Conservation (phyloP, 441 rosid genomes). For the Gossypium lobatum region DNA sequence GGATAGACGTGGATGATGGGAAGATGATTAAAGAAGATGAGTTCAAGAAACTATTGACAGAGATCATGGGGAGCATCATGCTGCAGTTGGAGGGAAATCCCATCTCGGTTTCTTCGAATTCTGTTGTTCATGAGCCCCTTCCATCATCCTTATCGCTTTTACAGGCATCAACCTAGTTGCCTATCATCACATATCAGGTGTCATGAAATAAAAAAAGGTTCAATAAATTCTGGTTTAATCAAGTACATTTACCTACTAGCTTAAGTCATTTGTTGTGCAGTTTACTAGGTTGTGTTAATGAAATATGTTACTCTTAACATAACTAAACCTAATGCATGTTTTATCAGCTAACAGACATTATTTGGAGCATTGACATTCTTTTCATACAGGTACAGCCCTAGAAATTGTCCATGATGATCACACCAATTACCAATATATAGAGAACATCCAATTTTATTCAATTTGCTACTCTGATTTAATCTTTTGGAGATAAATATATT, state of each 20-base stretch:
- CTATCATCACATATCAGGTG: not conserved
- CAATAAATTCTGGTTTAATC: not conserved
- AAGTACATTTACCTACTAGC: not conserved
- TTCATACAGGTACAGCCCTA: not conserved
- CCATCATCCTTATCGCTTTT: slow-evolving; percentile 49
- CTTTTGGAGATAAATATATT: not conserved
- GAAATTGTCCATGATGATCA: not conserved
- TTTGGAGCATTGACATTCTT: not conserved
- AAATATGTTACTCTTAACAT: not conserved
- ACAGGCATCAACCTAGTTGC: slow-evolving; percentile 31
- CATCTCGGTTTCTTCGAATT: slow-evolving; percentile 60
- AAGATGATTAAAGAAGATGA: slow-evolving; percentile 76
- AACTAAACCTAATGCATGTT: not conserved
- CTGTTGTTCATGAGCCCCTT: slow-evolving; percentile 93
- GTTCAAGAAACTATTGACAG: slow-evolving; percentile 64
- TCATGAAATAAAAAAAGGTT: not conserved
- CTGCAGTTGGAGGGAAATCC: slow-evolving; percentile 76
- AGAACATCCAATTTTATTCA: not conserved
- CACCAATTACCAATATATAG: not conserved
- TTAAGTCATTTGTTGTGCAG: too few relatives aligned
- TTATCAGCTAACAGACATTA: not conserved
- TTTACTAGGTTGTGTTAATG: not conserved
- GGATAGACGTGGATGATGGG: slow-evolving; percentile 68
- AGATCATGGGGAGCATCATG: slow-evolving; percentile 75
- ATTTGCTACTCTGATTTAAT: too few relatives aligned